Conservation (phyloP, 2,329 filamentous ascomycete species). For the Pseudogymnoascus verrucosus region DNA sequence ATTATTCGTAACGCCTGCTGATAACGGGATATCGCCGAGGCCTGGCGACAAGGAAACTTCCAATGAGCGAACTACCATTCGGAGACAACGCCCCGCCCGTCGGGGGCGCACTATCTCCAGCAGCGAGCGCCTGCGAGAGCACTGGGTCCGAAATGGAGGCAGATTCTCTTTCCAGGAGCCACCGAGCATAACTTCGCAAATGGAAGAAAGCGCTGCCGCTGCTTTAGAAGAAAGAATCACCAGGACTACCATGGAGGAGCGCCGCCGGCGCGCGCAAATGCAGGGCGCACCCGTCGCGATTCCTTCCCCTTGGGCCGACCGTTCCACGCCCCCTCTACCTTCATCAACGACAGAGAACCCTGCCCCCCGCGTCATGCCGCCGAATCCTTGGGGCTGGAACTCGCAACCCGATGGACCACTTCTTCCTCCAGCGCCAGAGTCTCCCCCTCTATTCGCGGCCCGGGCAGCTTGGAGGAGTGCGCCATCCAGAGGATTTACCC, state of each 20-base stretch:
- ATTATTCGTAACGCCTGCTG: conserved; percentile 25
- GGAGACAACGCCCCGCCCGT: conserved; percentile 15
- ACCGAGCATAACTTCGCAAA: background rate
- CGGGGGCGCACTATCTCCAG: background rate
- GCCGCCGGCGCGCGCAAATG: background rate
- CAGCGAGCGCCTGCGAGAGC: conserved; percentile 1
- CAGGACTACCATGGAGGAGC: background rate
- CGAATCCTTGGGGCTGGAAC: conserved; percentile 1
- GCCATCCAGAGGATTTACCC: background rate
- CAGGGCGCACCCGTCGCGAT: background rate
- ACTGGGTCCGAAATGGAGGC: background rate
- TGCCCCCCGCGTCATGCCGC: background rate
- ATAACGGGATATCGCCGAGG: conserved; percentile 23
- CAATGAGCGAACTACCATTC: conserved; percentile 25
- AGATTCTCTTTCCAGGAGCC: background rate
- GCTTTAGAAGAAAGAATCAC: background rate
- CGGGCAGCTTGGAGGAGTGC: background rate
- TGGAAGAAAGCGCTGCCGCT: background rate
- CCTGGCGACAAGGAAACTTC: conserved; percentile 23
- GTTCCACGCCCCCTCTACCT: background rate
- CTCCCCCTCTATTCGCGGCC: background rate
- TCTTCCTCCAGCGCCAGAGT: background rate
- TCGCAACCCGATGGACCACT: background rate
- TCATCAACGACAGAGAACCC: background rate
- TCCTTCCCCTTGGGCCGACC: conserved; percentile 1